Evolutionary conservation across 495 filamentous ascomycete genomes (phyloP), one percentile per base, ranked within the genome.

Genomic region (Penicillium paxilli): DNA sequence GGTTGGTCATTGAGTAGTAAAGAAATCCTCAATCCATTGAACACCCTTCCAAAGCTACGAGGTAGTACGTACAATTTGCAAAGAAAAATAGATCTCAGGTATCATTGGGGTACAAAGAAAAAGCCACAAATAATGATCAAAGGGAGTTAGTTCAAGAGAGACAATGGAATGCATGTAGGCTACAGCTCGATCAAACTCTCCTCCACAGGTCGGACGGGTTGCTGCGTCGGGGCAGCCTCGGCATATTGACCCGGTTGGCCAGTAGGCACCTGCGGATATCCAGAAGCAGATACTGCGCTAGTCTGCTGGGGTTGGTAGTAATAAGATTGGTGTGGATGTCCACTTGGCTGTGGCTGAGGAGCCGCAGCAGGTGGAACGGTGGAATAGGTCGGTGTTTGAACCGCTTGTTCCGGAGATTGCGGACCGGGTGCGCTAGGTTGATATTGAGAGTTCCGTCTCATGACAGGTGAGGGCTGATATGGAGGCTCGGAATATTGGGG

Each of bases 101-200:
- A 66, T 66, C 63, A 66, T 62, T 23, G 40, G 20, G 20, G 23
- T 49, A 47, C 4, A 24, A 41, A 46, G 35, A 41, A 47, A 49
- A 49, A 38, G 56, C 57, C 52, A 30, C 24, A 25, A 23, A 30
- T 10, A 33, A 12, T 37, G 21, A 54, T 12, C 30, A 17, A 28
- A 32, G n/a, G n/a, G n/a, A n/a, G n/a, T n/a, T n/a, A n/a, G n/a
- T n/a, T n/a, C n/a, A n/a, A n/a, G n/a, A n/a, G n/a, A n/a, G n/a
- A n/a, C n/a, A n/a, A n/a, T n/a, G n/a, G n/a, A n/a, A n/a, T 56
- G 44, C 19, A 41, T 50, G 21, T 40, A 58, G 24, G 56, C 56
- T 72, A 82, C 50, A 82, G 68, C 59, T 98, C 93, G 72, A 98
- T 98, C 69, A 98, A 73, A 62, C 88, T 92, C 71, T 98, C 93